Percentiles rank a stretch among this genome's conserved stretches.
phyloP scores from a whole-genome alignment of 805 yeast species.

The Helenozyma rhizophorensis region DNA sequence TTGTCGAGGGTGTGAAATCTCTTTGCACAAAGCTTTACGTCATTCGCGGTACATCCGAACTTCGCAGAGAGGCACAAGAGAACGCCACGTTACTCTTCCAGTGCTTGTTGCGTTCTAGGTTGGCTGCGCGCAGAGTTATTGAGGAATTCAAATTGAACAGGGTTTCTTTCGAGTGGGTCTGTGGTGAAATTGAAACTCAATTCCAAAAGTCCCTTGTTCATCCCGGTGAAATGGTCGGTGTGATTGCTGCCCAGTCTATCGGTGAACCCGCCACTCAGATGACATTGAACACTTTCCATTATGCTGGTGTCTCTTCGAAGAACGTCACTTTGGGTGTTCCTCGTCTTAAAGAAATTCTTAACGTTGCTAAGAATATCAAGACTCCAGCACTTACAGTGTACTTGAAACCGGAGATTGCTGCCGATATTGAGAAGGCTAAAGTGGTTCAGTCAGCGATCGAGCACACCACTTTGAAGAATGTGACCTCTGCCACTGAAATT shows the following conservation, averaged over 20 bases:
- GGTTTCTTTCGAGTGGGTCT: slow-evolving; percentile 91
- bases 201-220: slow-evolving; percentile 88
- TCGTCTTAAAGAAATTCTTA: slow-evolving; percentile 96
- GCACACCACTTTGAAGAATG: slow-evolving; percentile 91
- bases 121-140: slow-evolving; percentile 84
- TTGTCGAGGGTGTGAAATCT: slow-evolving; percentile 66
- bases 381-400: slow-evolving; percentile 99
- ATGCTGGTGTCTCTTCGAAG: slow-evolving; percentile 99
- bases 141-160: slow-evolving; percentile 85
- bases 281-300: slow-evolving; percentile 91
- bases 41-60: slow-evolving; percentile 73
- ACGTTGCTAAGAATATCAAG: slow-evolving; percentile 96
- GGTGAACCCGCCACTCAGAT: slow-evolving; percentile 99
- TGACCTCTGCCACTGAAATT: slow-evolving; percentile 95
- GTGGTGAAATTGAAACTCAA: slow-evolving; percentile 91
- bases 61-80: slow-evolving; percentile 80
- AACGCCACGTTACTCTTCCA: slow-evolving; percentile 90
- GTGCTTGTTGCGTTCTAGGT: slow-evolving; percentile 86
- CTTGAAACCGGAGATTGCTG: slow-evolving; percentile 71
- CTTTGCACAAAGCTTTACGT: slow-evolving; percentile 67
- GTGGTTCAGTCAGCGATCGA: slow-evolving; percentile 94
- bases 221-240: slow-evolving; percentile 99
- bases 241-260: slow-evolving; percentile 94
- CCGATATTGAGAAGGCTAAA: slow-evolving; percentile 91
- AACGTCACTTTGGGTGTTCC: slow-evolving; percentile 99